Conservation (phyloP, 768 basidiomycete genomes). For the Strobilomyces confusus region DNA sequence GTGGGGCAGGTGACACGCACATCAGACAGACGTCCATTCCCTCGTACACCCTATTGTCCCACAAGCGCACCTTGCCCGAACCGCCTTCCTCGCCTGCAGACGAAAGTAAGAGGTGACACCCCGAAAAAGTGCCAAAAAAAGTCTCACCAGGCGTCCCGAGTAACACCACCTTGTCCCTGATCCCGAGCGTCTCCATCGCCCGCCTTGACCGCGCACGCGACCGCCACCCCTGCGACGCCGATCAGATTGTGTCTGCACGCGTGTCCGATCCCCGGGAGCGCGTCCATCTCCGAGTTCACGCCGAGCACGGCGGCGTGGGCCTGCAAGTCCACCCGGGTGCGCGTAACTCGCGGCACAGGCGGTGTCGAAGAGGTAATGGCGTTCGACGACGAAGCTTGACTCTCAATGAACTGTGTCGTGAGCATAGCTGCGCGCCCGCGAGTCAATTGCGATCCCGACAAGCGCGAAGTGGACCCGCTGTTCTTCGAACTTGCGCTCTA, state of each 20-base stretch:
- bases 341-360: constrained; percentile 71
- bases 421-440: constrained; percentile 38
- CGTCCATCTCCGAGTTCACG: constrained; percentile 79
- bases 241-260: constrained; percentile 84
- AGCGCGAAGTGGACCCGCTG: constrained; percentile 36
- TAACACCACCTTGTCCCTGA: constrained; percentile 63
- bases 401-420: constrained; percentile 70
- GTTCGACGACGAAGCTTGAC: constrained; percentile 59
- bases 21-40: constrained; percentile 75
- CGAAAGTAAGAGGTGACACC: not conserved
- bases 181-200: constrained; percentile 57
- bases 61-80: constrained; percentile 62
- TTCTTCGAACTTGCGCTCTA: constrained; percentile 68
- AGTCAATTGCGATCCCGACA: not conserved
- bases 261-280: constrained; percentile 55
- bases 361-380: constrained; percentile 60
- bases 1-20: constrained; percentile 33
- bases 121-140: not conserved
- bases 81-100: constrained; percentile 51
- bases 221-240: constrained; percentile 67
- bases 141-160: constrained; percentile 72
- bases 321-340: constrained; percentile 22
- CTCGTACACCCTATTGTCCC: constrained; percentile 68
- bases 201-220: constrained; percentile 61
- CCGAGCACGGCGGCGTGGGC: constrained; percentile 38